Evolutionary conservation across 108 stramenopile genomes (phyloP).

Genomic region (Fistulifera pelliculosa): DNA sequence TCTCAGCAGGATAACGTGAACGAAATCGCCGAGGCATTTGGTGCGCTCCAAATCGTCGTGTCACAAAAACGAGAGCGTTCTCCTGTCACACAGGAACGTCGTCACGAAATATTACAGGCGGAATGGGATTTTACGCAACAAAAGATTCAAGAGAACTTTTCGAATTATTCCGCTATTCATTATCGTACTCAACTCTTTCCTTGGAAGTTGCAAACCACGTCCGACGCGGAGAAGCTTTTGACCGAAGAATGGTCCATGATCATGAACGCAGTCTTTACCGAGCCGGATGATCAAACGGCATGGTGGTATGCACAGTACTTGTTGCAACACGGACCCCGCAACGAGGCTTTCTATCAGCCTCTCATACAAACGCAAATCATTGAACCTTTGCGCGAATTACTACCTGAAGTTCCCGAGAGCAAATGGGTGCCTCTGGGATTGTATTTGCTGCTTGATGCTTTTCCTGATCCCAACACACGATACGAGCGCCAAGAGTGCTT

Average conservation of each 20-base stretch:
- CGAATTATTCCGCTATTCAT: slow-evolving; percentile 97
- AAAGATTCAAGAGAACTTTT: slow-evolving; percentile 89
- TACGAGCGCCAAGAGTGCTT: background rate
- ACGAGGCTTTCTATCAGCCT: background rate
- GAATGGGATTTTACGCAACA: slow-evolving; percentile 87
- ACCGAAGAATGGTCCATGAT: slow-evolving; percentile 50
- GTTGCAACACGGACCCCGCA: slow-evolving; percentile 10
- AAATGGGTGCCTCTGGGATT: slow-evolving; percentile 47
- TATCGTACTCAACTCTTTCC: slow-evolving; percentile 79
- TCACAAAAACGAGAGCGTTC: background rate
- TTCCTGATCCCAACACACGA: slow-evolving; percentile 5
- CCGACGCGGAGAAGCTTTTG: slow-evolving; percentile 6
- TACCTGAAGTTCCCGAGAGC: slow-evolving; percentile 22
- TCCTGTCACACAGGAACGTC: slow-evolving; percentile 8
- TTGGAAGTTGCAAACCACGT: slow-evolving; percentile 8
- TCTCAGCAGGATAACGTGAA: slow-evolving; percentile 36
- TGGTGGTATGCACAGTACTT: slow-evolving; percentile 96
- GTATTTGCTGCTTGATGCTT: slow-evolving; percentile 12
- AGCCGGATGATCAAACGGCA: slow-evolving; percentile 94
- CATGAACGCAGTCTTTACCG: slow-evolving; percentile 89
- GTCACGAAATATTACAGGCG: slow-evolving; percentile 27
- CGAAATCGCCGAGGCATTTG: slow-evolving; percentile 24
- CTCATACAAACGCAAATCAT: slow-evolving; percentile 10
- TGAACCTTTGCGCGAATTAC: slow-evolving; percentile 28
- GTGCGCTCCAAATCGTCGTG: background rate